Evolutionary conservation across 345 rosid genomes (phyloP).

Genomic region (Xanthoceras sorbifolium): DNA sequence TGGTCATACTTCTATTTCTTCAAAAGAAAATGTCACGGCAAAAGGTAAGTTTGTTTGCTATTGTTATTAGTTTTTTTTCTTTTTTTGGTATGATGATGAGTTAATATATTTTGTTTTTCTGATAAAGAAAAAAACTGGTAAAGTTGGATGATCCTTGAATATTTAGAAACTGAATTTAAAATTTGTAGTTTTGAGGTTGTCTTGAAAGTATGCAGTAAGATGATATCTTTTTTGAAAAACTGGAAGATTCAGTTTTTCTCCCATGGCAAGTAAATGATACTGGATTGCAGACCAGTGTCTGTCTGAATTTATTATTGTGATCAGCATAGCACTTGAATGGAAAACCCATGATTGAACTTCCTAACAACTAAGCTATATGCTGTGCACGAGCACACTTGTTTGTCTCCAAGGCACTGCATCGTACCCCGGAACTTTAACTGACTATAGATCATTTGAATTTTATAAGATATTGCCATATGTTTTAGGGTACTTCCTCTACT

Average conservation of each 20-base stretch:
- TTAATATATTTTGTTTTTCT: slow-evolving; percentile 1
- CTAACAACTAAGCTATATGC: background rate
- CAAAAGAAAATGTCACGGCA: slow-evolving; percentile 80
- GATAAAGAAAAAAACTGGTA: slow-evolving; percentile 13
- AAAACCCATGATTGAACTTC: background rate
- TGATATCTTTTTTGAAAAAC: background rate
- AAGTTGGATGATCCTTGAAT: background rate
- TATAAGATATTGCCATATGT: background rate
- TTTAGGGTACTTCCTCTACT: background rate
- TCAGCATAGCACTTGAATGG: background rate
- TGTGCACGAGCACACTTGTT: background rate
- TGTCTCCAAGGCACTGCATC: background rate
- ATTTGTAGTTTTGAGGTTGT: background rate
- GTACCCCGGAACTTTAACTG: background rate
- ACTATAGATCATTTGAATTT: background rate
- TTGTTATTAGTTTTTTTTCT: background rate
- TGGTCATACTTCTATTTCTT: slow-evolving; percentile 75
- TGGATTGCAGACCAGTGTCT: background rate
- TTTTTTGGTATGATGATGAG: slow-evolving; percentile 1
- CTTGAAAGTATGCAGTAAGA: background rate
- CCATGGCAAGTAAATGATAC: background rate
- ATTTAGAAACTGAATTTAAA: background rate
- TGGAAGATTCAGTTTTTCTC: background rate
- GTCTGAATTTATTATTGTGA: background rate
- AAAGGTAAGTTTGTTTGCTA: slow-evolving; percentile 70